phyloP scores from a whole-genome alignment of 331 rosid species.

The Arachis monticola region DNA sequence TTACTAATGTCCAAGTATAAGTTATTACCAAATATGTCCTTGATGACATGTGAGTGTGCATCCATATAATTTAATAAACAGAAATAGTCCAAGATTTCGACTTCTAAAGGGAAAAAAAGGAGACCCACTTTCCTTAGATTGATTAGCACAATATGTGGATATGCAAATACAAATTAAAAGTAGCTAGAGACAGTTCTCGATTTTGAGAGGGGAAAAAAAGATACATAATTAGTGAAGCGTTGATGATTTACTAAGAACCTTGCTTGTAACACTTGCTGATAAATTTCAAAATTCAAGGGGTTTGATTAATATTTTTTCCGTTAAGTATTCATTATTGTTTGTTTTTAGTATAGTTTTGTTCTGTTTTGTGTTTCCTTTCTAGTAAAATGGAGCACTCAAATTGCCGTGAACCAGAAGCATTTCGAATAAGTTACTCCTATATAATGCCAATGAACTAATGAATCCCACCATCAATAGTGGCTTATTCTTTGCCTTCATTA shows the following conservation, averaged over 20 bases:
- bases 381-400: background rate
- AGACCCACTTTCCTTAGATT: background rate
- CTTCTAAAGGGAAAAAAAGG: background rate
- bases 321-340: background rate
- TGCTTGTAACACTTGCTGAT: background rate
- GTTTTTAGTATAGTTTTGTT: too few relatives aligned
- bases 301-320: background rate
- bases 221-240: background rate
- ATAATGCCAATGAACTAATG: background rate
- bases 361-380: background rate
- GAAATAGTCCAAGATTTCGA: background rate
- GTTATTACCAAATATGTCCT: too few relatives aligned
- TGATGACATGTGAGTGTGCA: too few relatives aligned
- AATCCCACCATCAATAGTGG: background rate
- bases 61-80: background rate
- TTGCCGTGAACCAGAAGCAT: background rate
- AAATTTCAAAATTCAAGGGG: background rate
- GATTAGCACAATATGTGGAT: constrained; percentile 1
- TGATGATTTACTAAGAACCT: background rate
- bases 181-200: background rate
- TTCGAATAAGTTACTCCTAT: background rate
- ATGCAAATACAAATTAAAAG: background rate
- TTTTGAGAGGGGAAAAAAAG: background rate
- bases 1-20: too few relatives aligned
- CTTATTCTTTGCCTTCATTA: background rate